These are phyloP conservation scores for Aureobasidium sp. DNA, from an alignment of 2,329 filamentous ascomycete genomes.

Conservation along the genomic window DNA sequence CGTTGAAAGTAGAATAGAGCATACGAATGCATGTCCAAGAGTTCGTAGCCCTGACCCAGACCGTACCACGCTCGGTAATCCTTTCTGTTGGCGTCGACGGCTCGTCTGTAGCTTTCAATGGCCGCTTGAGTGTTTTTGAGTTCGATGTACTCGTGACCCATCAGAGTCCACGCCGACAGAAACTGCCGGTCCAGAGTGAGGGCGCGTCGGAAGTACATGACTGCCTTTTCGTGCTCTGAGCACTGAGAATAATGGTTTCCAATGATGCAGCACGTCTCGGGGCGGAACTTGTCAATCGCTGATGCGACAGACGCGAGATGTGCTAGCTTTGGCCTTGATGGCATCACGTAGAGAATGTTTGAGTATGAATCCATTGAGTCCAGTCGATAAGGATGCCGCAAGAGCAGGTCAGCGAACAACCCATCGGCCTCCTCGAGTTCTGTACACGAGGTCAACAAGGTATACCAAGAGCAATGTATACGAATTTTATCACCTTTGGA, in stretches of 20 bases:
- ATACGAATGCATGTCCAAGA: conserved; percentile 96
- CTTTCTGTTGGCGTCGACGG: conserved; percentile 89
- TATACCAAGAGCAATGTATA: conserved; percentile 14
- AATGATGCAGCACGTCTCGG: conserved; percentile 92
- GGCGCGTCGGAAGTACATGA: conserved; percentile 93
- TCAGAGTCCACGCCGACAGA: conserved; percentile 91
- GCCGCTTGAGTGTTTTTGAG: conserved; percentile 97
- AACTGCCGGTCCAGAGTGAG: conserved; percentile 84
- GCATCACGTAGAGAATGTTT: conserved; percentile 93
- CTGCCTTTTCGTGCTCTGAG: conserved; percentile 93
- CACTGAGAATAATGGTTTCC: conserved; percentile 95
- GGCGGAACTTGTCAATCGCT: conserved; percentile 87
- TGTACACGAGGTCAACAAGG: conserved; percentile 13
- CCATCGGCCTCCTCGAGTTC: conserved; percentile 56
- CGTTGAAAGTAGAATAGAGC: conserved; percentile 97
- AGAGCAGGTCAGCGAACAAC: conserved; percentile 61
- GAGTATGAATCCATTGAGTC: conserved; percentile 94
- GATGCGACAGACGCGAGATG: conserved; percentile 88
- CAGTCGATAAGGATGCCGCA: conserved; percentile 58
- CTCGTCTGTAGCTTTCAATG: conserved; percentile 91
- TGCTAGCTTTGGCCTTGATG: conserved; percentile 75
- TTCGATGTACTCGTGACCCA: conserved; percentile 98
- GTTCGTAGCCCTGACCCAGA: conserved; percentile 91
- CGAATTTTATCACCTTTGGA: conserved; percentile 46
- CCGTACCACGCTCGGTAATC: conserved; percentile 99